These are phyloP conservation scores for Raphanus hybrid DNA, from an alignment of 441 rosid genomes.

Conservation along the genomic window DNA sequence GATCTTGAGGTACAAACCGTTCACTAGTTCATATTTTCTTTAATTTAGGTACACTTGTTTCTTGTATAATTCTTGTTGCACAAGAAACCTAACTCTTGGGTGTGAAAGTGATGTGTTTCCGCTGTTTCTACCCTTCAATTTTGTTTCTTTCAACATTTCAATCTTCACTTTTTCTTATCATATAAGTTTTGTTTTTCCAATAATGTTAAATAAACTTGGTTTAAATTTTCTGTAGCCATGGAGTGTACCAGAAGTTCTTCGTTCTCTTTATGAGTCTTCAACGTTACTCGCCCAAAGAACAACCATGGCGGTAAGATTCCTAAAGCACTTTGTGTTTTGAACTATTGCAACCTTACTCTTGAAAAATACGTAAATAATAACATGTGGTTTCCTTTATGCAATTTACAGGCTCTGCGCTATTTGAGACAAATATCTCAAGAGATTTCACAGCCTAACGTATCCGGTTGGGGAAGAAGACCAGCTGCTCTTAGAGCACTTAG, in stretches of 20 bases:
- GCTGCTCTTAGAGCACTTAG: constrained; percentile 71
- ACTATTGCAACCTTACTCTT: background rate
- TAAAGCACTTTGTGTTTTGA: background rate
- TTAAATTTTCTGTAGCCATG: constrained; percentile 51
- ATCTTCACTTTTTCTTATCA: background rate
- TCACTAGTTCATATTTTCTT: background rate
- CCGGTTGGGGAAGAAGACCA: constrained; percentile 75
- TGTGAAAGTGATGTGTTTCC: constrained; percentile 19
- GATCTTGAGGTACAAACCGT: constrained; percentile 60
- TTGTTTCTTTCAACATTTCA: background rate
- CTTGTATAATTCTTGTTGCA: background rate
- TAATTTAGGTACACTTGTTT: constrained; percentile 14
- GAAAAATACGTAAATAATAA: background rate
- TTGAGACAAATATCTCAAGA: constrained; percentile 76
- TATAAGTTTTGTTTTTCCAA: background rate
- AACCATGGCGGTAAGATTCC: constrained; percentile 67
- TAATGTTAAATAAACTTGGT: background rate
- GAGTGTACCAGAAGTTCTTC: constrained; percentile 83
- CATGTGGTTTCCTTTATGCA: background rate
- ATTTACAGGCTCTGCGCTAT: constrained; percentile 64
- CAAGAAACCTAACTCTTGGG: constrained; percentile 26
- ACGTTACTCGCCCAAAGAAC: constrained; percentile 74
- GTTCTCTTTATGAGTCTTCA: constrained; percentile 76
- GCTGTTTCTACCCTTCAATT: background rate
- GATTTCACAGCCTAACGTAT: constrained; percentile 65